phyloP scores from a whole-genome alignment of 768 basidiomycete genomes.

The Chalciporus pseudorubinellus region DNA sequence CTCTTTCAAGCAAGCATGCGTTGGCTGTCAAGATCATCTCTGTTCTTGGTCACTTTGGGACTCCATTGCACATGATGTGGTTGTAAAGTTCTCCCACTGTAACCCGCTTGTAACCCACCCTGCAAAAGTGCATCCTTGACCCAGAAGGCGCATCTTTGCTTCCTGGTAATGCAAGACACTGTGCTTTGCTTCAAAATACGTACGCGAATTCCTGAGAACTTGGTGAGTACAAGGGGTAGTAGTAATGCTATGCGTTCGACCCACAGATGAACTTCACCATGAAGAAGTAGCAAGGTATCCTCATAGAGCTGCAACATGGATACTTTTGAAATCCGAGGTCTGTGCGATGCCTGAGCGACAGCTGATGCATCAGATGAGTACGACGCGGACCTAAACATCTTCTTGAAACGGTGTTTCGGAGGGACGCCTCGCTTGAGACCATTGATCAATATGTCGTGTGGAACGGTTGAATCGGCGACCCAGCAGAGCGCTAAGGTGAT shows the following conservation, averaged over 20 bases:
- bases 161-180: conserved; percentile 43
- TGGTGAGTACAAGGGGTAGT: background rate
- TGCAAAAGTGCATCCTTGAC: conserved; percentile 45
- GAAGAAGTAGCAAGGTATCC: conserved; percentile 19
- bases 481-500: conserved; percentile 61
- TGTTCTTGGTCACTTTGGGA: background rate
- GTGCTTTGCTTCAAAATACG: conserved; percentile 49
- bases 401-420: conserved; percentile 61
- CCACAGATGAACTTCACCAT: conserved; percentile 7
- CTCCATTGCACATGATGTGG: background rate
- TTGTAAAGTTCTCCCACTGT: conserved; percentile 51
- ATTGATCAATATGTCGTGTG: conserved; percentile 69
- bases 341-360: conserved; percentile 19
- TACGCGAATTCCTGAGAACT: conserved; percentile 23
- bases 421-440: conserved; percentile 77
- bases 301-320: conserved; percentile 51
- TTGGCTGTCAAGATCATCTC: background rate
- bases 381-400: conserved; percentile 57
- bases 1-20: background rate
- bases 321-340: conserved; percentile 53
- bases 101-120: conserved; percentile 63
- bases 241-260: conserved; percentile 2
- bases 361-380: background rate
- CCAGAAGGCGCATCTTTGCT: conserved; percentile 49
- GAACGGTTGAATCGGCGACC: conserved; percentile 48